A percentile compares a stretch with the other conserved stretches of the same genome.
phyloP scores from a whole-genome alignment of 106 monocot genomes.

The Agapanthus africanus region DNA sequence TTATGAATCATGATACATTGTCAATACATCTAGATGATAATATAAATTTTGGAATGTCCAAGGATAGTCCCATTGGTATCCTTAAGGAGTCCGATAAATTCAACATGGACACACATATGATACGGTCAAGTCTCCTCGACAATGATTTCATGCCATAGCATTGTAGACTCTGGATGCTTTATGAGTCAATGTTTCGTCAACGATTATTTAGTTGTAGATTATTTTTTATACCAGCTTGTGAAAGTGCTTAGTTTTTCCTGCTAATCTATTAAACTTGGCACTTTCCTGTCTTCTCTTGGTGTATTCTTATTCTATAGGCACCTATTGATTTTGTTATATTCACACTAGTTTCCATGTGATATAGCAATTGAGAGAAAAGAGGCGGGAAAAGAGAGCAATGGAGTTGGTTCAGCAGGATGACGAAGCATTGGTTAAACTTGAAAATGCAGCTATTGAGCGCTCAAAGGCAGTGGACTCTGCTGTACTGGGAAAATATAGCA shows the following conservation, averaged over 20 bases:
- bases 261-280: background rate
- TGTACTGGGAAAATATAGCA: constrained; percentile 63
- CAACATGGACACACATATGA: no score
- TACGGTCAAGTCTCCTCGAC: no score
- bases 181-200: background rate
- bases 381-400: constrained; percentile 35
- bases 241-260: background rate
- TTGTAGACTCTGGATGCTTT: background rate
- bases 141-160: no score
- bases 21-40: no score
- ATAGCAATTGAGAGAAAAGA: constrained; percentile 63
- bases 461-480: constrained; percentile 74
- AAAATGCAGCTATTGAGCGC: constrained; percentile 65
- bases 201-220: background rate
- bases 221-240: constrained; percentile 1
- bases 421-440: constrained; percentile 59
- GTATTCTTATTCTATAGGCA: background rate
- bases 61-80: no score
- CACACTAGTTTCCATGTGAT: constrained; percentile 1
- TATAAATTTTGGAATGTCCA: no score
- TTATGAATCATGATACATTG: no score
- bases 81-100: no score
- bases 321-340: background rate
- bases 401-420: constrained; percentile 58
- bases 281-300: background rate